Conservation (phyloP, 345 rosid species). For the Clarkia xantiana region DNA sequence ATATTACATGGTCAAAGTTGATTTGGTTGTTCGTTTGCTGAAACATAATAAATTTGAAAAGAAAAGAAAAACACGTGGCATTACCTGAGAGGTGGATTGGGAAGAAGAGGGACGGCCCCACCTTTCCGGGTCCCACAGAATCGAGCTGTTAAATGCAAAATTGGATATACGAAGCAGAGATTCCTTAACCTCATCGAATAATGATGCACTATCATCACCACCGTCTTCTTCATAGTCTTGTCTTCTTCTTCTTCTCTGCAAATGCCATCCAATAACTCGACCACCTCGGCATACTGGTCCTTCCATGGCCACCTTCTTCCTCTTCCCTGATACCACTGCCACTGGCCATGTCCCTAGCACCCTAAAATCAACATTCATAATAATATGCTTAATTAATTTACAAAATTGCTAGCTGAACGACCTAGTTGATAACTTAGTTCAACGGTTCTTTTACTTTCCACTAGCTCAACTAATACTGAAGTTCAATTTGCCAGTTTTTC, state of each 20-base stretch:
- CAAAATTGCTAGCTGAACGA: too few species aligned
- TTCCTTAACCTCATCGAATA: slow-evolving; percentile 8
- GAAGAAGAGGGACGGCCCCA: slow-evolving; percentile 52
- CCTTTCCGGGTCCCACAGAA: slow-evolving; percentile 41
- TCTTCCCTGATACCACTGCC: slow-evolving; percentile 55
- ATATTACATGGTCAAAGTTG: too few species aligned
- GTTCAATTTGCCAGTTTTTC: too few species aligned
- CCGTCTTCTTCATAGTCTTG: slow-evolving; percentile 24
- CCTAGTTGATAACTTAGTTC: too few species aligned
- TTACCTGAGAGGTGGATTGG: slow-evolving; percentile 54
- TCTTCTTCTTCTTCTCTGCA: background rate
- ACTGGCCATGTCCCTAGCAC: slow-evolving; percentile 85
- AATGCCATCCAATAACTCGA: slow-evolving; percentile 83
- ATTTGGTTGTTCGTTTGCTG: too few species aligned
- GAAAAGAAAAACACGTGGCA: background rate
- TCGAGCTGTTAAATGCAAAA: slow-evolving; percentile 39
- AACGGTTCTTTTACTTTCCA: too few species aligned
- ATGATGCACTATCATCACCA: slow-evolving; percentile 17
- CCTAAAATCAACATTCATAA: slow-evolving; percentile 23
- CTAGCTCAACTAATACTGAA: too few species aligned
- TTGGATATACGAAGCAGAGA: slow-evolving; percentile 52
- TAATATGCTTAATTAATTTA: too few species aligned
- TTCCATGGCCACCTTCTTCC: slow-evolving; percentile 49
- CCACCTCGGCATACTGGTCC: slow-evolving; percentile 79
- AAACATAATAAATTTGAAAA: background rate